A percentile compares a stretch with the other conserved stretches of the same genome.
Conservation (phyloP, 2,329 filamentous ascomycete genomes). For the Chaetoscypha palmicola region DNA sequence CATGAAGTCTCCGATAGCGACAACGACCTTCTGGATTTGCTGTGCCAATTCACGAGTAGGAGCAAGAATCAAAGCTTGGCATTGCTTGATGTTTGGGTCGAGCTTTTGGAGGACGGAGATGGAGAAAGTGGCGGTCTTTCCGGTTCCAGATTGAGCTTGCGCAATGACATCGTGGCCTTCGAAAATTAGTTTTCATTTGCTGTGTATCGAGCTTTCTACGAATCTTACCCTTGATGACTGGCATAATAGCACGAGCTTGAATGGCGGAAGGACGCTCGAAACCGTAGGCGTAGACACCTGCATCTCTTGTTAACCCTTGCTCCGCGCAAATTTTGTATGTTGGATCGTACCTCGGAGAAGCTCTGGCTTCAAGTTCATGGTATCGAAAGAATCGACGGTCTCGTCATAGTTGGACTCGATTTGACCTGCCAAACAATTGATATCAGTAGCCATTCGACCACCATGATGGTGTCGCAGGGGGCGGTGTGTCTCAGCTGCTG, state of each 20-base stretch:
- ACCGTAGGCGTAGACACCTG: constrained; percentile 95
- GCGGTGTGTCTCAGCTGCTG: constrained; percentile 22
- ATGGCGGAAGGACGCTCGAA: constrained; percentile 99
- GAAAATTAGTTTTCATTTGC: constrained; percentile 8
- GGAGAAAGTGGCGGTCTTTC: constrained; percentile 74
- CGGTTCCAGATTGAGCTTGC: constrained; percentile 40
- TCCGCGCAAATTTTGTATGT: constrained; percentile 7
- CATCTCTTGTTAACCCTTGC: constrained; percentile 19
- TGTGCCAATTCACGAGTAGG: constrained; percentile 97
- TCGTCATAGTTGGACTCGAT: constrained; percentile 99
- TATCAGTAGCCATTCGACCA: constrained; percentile 19
- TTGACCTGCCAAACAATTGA: constrained; percentile 56
- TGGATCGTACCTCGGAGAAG: constrained; percentile 75
- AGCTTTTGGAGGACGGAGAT: constrained; percentile 99
- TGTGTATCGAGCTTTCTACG: constrained; percentile 1
- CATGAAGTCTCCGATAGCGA: constrained; percentile 99
- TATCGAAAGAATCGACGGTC: constrained; percentile 97
- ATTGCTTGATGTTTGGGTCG: constrained; percentile 88
- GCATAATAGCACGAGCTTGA: constrained; percentile 99
- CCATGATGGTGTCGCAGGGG: constrained; percentile 5
- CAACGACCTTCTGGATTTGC: constrained; percentile 99
- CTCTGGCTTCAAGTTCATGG: constrained; percentile 95
- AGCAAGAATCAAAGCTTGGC: constrained; percentile 96
- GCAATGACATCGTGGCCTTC: constrained; percentile 96
- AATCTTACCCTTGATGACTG: constrained; percentile 92